Conservation (phyloP, 1,284 basidiomycete genomes). For the Trichosporon faecale region DNA sequence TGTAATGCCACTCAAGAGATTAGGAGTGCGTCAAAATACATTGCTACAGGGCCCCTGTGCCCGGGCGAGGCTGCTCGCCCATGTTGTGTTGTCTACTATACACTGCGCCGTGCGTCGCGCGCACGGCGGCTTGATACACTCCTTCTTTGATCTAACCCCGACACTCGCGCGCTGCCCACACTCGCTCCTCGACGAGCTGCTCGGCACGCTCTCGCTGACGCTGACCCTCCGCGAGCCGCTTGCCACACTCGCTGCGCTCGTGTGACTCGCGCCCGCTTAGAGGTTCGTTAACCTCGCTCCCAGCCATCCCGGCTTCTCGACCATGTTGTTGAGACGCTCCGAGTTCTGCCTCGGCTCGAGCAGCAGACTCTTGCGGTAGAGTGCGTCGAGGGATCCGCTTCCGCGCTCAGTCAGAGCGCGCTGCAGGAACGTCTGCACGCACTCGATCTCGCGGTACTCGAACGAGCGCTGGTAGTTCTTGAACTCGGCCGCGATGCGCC, state of each 20-base stretch:
- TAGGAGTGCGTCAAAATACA: background rate
- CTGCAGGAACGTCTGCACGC: constrained; percentile 46
- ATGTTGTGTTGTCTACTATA: background rate
- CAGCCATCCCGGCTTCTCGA: constrained; percentile 47
- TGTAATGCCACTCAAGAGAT: background rate
- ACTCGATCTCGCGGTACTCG: constrained; percentile 49
- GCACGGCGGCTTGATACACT: background rate
- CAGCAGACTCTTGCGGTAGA: constrained; percentile 51
- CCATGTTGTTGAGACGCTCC: constrained; percentile 38
- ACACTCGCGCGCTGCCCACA: background rate
- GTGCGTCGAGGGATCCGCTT: constrained; percentile 46
- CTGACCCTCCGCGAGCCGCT: background rate
- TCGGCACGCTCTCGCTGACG: background rate
- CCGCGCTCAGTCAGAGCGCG: constrained; percentile 49
- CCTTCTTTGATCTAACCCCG: background rate
- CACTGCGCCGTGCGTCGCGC: background rate
- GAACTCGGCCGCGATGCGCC: constrained; percentile 85
- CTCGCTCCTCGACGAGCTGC: background rate
- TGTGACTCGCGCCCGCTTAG: background rate
- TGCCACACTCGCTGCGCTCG: background rate
- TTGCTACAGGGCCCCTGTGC: background rate
- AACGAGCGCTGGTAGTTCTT: constrained; percentile 75
- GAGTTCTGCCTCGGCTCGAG: constrained; percentile 49
- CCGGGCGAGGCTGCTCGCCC: background rate
- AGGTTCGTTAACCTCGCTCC: constrained; percentile 15